phyloP scores from a whole-genome alignment of 1,139 yeast species.

The Geotrichum macrosporum region DNA sequence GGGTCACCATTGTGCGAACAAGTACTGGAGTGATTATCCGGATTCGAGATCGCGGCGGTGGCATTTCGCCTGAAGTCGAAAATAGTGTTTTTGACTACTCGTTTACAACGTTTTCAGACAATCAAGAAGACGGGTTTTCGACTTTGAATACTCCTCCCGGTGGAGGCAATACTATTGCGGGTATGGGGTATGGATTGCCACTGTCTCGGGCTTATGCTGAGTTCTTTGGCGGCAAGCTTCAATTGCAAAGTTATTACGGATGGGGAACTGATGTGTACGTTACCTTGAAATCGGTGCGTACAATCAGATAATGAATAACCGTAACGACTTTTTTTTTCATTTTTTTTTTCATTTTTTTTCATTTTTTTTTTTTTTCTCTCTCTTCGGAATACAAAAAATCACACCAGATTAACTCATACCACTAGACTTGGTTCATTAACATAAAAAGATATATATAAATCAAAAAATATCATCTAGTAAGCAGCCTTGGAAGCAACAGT shows the following conservation, averaged over 20 bases:
- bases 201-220: slow-evolving; percentile 69
- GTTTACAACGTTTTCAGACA: slow-evolving; percentile 66
- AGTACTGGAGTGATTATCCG: slow-evolving; percentile 49
- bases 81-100: slow-evolving; percentile 77
- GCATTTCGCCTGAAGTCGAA: slow-evolving; percentile 65
- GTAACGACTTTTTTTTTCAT: too few relatives aligned
- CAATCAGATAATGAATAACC: neutral
- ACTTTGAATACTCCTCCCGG: slow-evolving; percentile 70
- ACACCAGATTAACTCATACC: neutral
- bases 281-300: slow-evolving; percentile 37
- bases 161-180: slow-evolving; percentile 76
- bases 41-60: slow-evolving; percentile 83
- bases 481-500: slow-evolving; percentile 98
- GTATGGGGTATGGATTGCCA: slow-evolving; percentile 95
- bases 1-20: slow-evolving; percentile 61
- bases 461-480: slow-evolving; percentile 27
- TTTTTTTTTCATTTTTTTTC: too few relatives aligned
- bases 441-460: slow-evolving; percentile 11
- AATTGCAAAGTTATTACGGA: slow-evolving; percentile 75
- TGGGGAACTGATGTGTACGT: slow-evolving; percentile 80
- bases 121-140: slow-evolving; percentile 47
- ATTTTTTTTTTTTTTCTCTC: too few relatives aligned
- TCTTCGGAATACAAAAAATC: too few relatives aligned
- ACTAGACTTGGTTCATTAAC: slow-evolving; percentile 10
- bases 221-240: slow-evolving; percentile 69